Percentiles rank a stretch among this genome's conserved stretches.
These are phyloP conservation scores for Centaurea solstitialis DNA, from an alignment of 129 eudicot species.

Conservation along the genomic window DNA sequence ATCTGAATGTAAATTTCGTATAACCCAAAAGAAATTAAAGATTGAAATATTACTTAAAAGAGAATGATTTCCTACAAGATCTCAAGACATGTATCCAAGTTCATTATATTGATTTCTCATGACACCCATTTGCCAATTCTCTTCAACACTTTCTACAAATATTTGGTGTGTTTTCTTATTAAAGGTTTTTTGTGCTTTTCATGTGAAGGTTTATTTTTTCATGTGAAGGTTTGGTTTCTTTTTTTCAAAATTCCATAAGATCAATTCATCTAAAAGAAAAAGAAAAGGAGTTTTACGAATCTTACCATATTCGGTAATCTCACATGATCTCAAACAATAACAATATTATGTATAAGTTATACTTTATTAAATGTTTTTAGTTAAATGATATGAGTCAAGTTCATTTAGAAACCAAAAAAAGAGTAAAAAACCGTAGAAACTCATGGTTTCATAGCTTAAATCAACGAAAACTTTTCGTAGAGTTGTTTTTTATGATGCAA, in stretches of 20 bases:
- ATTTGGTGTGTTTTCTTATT: not conserved
- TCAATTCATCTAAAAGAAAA: not conserved
- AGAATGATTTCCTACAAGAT: not conserved
- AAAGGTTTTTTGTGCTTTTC: not conserved
- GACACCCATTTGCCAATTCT: no score
- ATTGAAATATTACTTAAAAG: not conserved
- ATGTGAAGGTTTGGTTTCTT: not conserved
- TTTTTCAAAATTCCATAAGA: no score
- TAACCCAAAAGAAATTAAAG: not conserved
- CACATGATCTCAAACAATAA: not conserved
- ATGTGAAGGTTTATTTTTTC: no score
- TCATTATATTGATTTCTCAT: not conserved
- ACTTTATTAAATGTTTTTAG: no score
- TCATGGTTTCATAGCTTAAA: no score
- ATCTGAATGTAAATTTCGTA: not conserved
- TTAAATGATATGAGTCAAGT: no score
- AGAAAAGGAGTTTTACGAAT: not conserved
- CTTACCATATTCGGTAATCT: not conserved
- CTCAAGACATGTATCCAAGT: not conserved
- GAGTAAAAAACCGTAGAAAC: no score
- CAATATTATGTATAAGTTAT: no score
- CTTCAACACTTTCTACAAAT: not conserved
- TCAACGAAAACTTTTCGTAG: no score
- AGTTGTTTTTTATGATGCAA: no score
- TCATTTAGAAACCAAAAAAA: no score